Conservation (phyloP, 768 basidiomycete species). For the Calocybe gangraenosa region DNA sequence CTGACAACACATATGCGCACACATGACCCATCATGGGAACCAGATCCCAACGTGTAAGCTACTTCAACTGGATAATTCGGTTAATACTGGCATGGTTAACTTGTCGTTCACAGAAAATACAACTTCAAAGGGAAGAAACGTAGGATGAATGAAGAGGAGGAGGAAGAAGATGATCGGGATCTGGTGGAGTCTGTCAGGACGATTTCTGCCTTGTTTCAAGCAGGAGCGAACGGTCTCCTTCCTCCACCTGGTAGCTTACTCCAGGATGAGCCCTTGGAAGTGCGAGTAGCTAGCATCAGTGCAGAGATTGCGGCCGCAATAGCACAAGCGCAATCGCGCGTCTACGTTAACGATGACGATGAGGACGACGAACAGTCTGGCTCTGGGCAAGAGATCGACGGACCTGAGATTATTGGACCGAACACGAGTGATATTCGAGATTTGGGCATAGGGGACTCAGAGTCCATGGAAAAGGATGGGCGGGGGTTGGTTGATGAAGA, state of each 20-base stretch:
- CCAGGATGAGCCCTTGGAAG: constrained; percentile 51
- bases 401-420: constrained; percentile 48
- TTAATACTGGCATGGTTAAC: constrained; percentile 2
- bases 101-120: constrained; percentile 50
- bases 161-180: constrained; percentile 44
- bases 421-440: constrained; percentile 63
- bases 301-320: constrained; percentile 79
- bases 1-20: constrained; percentile 85
- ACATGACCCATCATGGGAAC: constrained; percentile 82
- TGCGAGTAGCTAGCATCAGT: constrained; percentile 71
- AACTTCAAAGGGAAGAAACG: constrained; percentile 75
- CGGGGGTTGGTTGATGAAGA: constrained; percentile 42
- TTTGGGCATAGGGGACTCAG: constrained; percentile 23
- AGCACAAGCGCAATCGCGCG: constrained; percentile 64
- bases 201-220: constrained; percentile 66
- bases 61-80: constrained; percentile 2
- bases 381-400: constrained; percentile 49
- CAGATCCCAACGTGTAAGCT: constrained; percentile 76
- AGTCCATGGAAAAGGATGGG: constrained; percentile 23
- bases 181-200: constrained; percentile 72
- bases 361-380: constrained; percentile 46
- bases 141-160: constrained; percentile 44
- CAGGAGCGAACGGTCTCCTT: constrained; percentile 31
- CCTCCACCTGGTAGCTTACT: constrained; percentile 21
- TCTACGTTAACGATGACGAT: constrained; percentile 50